A percentile compares a stretch with the other conserved stretches of the same genome.
These are phyloP conservation scores for Mycena vitilis DNA, from an alignment of 768 basidiomycete genomes.

Conservation along the genomic window DNA sequence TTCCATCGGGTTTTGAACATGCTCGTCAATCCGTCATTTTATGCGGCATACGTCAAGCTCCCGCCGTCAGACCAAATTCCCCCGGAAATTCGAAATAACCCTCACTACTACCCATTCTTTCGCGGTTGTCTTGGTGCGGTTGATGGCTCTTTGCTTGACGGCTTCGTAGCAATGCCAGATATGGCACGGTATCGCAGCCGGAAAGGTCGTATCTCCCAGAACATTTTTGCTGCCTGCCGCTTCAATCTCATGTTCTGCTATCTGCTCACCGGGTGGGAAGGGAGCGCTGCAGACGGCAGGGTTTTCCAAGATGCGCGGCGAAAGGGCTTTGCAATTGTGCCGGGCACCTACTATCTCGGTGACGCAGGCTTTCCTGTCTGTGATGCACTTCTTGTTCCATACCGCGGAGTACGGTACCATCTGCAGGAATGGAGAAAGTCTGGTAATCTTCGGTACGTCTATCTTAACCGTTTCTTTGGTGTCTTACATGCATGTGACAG, in stretches of 20 bases:
- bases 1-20: conserved; percentile 38
- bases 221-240: conserved; percentile 45
- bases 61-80: too few relatives aligned
- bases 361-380: conserved; percentile 42
- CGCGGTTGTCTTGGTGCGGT: conserved; percentile 42
- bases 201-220: conserved; percentile 45
- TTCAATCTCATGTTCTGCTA: conserved; percentile 47
- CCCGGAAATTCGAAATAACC: conserved; percentile 34
- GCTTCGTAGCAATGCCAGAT: conserved; percentile 25
- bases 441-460: conserved; percentile 16
- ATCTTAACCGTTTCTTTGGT: neutral
- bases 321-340: conserved; percentile 35
- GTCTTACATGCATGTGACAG: neutral
- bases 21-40: conserved; percentile 33
- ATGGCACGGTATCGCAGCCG: conserved; percentile 29
- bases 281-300: conserved; percentile 45
- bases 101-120: conserved; percentile 44
- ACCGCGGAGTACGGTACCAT: conserved; percentile 42
- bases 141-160: conserved; percentile 40
- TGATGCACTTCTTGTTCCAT: conserved; percentile 43
- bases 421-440: conserved; percentile 39
- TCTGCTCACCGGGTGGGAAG: conserved; percentile 50
- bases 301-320: conserved; percentile 41
- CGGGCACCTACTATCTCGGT: conserved; percentile 39
- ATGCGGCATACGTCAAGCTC: conserved; percentile 33